Base-by-base conservation (phyloP, 352 stramenopile genomes). In the Globisporangium spinosum region DNA sequence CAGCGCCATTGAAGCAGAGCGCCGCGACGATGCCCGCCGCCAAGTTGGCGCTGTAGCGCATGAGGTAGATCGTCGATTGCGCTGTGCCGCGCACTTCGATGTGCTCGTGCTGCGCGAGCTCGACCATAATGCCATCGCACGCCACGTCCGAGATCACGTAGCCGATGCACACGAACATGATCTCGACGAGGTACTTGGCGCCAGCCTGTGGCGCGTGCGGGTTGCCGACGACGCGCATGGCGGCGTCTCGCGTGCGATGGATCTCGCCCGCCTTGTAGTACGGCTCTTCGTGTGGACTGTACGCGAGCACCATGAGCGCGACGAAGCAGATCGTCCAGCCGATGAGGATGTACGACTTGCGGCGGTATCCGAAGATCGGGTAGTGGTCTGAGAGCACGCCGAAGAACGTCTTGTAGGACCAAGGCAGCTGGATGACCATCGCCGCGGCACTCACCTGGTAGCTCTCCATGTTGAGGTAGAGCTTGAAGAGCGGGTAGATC, bases 401-500 rank as follows among this genome's bases (percentile, higher is more conserved):
- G 68, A 90, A 91, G 29, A 93, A 74, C n/a, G 82, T 90, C 70
- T 93, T 91, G 71, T 90, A 89, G 8, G 83, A 89, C 78, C 83
- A 93, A 12, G 81, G 81, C 25, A 93, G 69, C 56, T 77, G 71
- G 65, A 91, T 86, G 29, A 92, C 81, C 27, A 82, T 73, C 0
- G 65, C 68, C 0, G 84, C 84, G 2, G 82, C 80, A 22, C 70
- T 79, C 20, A 83, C 81, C 57, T 90, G 80, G 63, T 88, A 90
- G 58, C 80, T 79, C 62, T 87, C 75, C 80, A 90, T 90, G 64
- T 92, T 89, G 59, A 92, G 74, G 57, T 92, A 92, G 45, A 89
- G 70, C 69, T 88, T 92, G 72, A 93, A 87, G 64, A 91, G 83
- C 38, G 84, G 84, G 57, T 91, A 90, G 27, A 90, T 79, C n/a